phyloP scores from a whole-genome alignment of 306 rosid species.

The Oemleria cerasiformis region DNA sequence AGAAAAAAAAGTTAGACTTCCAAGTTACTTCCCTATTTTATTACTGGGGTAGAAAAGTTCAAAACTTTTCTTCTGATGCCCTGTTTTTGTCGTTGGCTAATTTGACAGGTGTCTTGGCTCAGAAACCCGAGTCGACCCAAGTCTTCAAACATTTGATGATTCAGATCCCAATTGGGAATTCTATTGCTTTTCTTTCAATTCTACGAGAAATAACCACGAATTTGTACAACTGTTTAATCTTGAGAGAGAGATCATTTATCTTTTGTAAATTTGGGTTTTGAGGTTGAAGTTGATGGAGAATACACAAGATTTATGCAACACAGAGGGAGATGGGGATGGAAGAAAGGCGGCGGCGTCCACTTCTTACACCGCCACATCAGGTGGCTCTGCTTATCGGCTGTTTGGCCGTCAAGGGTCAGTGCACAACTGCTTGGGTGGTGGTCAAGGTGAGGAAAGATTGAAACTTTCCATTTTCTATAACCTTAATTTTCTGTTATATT shows the following conservation, averaged over 20 bases:
- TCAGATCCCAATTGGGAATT: background rate
- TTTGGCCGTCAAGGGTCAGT: slow-evolving; percentile 34
- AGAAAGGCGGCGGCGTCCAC: slow-evolving; percentile 31
- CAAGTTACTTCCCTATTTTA: too few relatives aligned
- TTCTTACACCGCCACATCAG: slow-evolving; percentile 22
- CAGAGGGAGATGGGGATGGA: slow-evolving; percentile 47
- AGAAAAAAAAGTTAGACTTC: too few relatives aligned
- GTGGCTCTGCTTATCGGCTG: slow-evolving; percentile 15
- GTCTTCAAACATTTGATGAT: background rate
- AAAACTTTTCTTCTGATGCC: background rate
- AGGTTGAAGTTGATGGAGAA: slow-evolving; percentile 27
- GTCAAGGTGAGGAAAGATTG: slow-evolving; percentile 25
- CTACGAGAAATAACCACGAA: background rate
- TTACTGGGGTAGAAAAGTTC: too few relatives aligned
- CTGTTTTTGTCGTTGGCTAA: background rate
- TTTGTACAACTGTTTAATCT: background rate
- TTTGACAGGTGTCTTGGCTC: background rate
- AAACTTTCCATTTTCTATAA: background rate
- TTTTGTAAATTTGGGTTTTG: background rate
- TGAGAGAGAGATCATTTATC: background rate
- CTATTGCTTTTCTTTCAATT: slow-evolving; percentile 3
- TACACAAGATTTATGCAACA: slow-evolving; percentile 25
- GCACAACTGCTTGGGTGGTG: slow-evolving; percentile 32
- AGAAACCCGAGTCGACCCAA: background rate
- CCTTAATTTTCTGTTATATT: background rate